Percentiles rank a stretch among this genome's conserved stretches.
These are phyloP conservation scores for Hymenoscyphus fraxineus DNA, from an alignment of 2,329 filamentous ascomycete genomes.

Conservation along the genomic window DNA sequence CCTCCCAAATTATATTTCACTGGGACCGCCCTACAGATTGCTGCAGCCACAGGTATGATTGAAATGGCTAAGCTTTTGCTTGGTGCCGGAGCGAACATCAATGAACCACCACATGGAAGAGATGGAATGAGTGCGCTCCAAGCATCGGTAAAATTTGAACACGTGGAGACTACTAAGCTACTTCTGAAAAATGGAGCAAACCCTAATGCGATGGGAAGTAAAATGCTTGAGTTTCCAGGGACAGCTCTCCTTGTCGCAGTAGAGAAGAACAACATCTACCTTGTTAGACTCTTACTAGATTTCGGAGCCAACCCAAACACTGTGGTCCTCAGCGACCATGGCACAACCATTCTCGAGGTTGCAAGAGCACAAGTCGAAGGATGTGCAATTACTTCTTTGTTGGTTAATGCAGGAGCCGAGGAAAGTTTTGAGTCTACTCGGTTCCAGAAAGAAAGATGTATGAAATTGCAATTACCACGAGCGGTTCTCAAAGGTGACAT, in stretches of 20 bases:
- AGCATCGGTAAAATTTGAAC: neutral
- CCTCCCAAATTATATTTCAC: neutral
- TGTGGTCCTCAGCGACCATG: neutral
- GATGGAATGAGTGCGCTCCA: neutral
- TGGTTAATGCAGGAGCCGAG: neutral
- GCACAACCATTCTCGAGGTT: neutral
- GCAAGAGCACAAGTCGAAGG: neutral
- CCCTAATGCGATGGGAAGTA: neutral
- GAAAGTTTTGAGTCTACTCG: neutral
- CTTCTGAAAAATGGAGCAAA: neutral
- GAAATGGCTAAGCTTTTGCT: neutral
- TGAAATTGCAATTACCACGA: neutral
- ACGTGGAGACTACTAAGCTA: neutral
- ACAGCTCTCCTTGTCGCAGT: neutral
- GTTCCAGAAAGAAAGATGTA: neutral
- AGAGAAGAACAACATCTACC: neutral
- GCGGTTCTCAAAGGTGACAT: neutral
- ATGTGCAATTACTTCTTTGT: neutral
- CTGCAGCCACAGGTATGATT: neutral
- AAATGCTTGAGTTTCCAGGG: neutral
- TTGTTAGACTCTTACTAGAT: neutral
- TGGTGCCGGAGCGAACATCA: neutral
- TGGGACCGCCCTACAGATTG: neutral
- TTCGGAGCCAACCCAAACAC: neutral
- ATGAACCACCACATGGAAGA: neutral